Conservation (phyloP, 2,329 filamentous ascomycete species). For the Zymoseptoria pseudotritici region DNA sequence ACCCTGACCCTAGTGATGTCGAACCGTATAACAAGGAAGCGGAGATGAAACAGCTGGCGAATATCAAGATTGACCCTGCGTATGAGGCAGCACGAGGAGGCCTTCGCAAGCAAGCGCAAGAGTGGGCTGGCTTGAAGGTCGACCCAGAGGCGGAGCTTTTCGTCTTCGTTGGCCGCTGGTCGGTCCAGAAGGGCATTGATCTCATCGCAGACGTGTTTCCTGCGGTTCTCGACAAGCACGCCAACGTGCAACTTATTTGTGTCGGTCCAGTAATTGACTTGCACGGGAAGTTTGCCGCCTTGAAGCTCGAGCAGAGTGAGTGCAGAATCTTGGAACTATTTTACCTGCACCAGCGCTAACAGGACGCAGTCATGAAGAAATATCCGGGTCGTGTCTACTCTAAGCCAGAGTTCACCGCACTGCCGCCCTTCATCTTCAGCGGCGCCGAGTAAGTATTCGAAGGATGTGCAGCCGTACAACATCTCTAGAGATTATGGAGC, state of each 20-base stretch:
- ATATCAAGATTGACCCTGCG: slow-evolving; percentile 44
- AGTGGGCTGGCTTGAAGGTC: slow-evolving; percentile 55
- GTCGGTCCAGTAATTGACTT: slow-evolving; percentile 58
- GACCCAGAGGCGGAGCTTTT: slow-evolving; percentile 54
- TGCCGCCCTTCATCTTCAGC: slow-evolving; percentile 56
- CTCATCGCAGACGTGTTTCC: slow-evolving; percentile 60
- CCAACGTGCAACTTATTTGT: slow-evolving; percentile 53
- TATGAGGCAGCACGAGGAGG: slow-evolving; percentile 46
- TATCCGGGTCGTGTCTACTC: slow-evolving; percentile 57
- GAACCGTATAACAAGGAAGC: slow-evolving; percentile 45
- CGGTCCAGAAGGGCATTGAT: slow-evolving; percentile 58
- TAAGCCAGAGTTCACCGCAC: slow-evolving; percentile 56
- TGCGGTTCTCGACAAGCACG: slow-evolving; percentile 50
- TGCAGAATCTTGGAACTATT: not conserved
- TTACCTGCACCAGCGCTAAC: not conserved
- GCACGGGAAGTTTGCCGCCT: slow-evolving; percentile 57
- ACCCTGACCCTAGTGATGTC: slow-evolving; percentile 57
- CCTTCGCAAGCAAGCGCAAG: slow-evolving; percentile 54
- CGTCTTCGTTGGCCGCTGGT: slow-evolving; percentile 60
- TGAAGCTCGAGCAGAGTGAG: slow-evolving; percentile 41
- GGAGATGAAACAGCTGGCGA: slow-evolving; percentile 38
- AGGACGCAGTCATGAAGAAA: slow-evolving; percentile 47
- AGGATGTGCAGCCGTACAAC: not conserved
- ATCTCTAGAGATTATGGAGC: too few species aligned
- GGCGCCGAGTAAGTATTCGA: slow-evolving; percentile 45